Evolutionary conservation across 305 asterid species (phyloP), one percentile per base, ranked within the genome.

Genomic region (Fraxinus sp.): DNA sequence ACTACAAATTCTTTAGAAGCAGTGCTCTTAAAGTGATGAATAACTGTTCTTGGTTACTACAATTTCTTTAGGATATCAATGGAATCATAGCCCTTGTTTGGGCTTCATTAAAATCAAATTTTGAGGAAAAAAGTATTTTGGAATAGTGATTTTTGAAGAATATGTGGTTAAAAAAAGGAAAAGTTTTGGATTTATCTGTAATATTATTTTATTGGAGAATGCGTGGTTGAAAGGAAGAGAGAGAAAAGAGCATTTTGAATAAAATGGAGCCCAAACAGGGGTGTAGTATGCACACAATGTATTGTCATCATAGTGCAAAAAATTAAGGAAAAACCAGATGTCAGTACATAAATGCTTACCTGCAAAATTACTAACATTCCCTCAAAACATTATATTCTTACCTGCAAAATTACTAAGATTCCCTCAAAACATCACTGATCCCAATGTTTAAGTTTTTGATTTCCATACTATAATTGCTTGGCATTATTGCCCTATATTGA

Each of bases 51-150:
- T 79, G 41, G 52, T 64, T 26, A 24, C 66, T 35, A 59, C 57
- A 68, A 35, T 36, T 55, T 13, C 49, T 70, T 85, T 76, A 24
- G 78, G 80, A 70, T 43, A 70, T 74, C 81, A 74, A 57, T 76
- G 1, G 71, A 79, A 57, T 76, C 72, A 32, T 76, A 16, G 59
- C 59, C 59, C 59, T 49, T 14, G 59, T 43, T 43, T 43, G 55
- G 55, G 55, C n/a, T 43, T 43, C 55, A 43, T 43, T 43, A 43
- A 43, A 43, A 43, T 43, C 55, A 43, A 43, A 43, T 43, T 43
- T 43, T 43, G 55, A 43, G 55, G 55, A 43, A 43, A 41, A 43
- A 13, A 11, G n/a, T 13, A 43, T 43, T 43, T 43, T 43, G 55
- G 55, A 43, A 43, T 43, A 43, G 55, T 43, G 55, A 43, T 43